A percentile compares a stretch with the other conserved stretches of the same genome.
Evolutionary conservation across 345 rosid species (phyloP).

Genomic region (Dipteronia sinensis): DNA sequence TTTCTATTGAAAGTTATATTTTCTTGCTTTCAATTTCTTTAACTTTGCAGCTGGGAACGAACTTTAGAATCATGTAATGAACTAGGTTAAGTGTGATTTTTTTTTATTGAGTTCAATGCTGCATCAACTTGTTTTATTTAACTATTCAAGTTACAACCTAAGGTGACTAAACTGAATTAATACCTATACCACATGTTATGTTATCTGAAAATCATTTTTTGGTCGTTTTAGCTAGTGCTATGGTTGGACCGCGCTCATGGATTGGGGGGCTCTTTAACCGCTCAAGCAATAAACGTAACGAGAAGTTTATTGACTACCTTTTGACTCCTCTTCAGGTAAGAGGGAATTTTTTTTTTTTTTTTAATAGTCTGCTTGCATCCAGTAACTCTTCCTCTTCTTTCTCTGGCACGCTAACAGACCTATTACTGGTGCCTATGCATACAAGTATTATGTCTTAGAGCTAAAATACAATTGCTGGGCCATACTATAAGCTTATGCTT

Average conservation of each 20-base stretch:
- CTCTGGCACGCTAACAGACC: neutral
- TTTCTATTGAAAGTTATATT: neutral
- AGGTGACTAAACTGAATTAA: neutral
- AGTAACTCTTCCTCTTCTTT: neutral
- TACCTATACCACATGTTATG: neutral
- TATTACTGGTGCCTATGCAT: neutral
- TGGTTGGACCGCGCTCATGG: constrained; percentile 96
- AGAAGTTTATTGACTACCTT: constrained; percentile 49
- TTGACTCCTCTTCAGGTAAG: constrained; percentile 77
- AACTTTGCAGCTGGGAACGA: neutral
- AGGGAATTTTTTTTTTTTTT: constrained; percentile 2
- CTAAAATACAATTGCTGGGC: neutral
- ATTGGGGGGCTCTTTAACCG: constrained; percentile 87
- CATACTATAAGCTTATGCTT: neutral
- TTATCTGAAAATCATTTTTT: constrained; percentile 24
- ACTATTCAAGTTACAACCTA: neutral
- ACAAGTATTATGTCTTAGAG: neutral
- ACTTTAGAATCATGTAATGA: neutral
- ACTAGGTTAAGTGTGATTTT: neutral
- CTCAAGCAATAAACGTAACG: constrained; percentile 50
- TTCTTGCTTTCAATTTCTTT: neutral
- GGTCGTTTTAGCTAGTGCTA: constrained; percentile 72
- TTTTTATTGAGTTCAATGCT: neutral
- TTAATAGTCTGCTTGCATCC: constrained; percentile 7
- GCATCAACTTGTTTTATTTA: neutral